phyloP scores from a whole-genome alignment of 495 filamentous ascomycete species.

The Penicillium cinerascens region DNA sequence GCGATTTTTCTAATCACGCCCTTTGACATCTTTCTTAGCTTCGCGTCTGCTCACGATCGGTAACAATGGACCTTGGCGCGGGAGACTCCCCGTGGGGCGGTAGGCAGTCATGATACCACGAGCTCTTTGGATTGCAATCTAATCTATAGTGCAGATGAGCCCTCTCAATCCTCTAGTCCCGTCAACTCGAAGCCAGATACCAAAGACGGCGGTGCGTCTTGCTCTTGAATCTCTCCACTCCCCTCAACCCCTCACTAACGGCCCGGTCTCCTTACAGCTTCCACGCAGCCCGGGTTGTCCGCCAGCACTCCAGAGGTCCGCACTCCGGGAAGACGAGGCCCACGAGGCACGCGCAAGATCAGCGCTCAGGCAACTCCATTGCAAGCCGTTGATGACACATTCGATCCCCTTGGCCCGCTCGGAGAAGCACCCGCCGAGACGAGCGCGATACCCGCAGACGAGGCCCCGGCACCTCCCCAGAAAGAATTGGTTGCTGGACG shows the following conservation, averaged over 20 bases:
- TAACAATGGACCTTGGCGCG: constrained; percentile 58
- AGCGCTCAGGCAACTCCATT: constrained; percentile 78
- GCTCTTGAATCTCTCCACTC: constrained; percentile 10
- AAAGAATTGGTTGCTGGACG: constrained; percentile 72
- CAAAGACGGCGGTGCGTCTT: constrained; percentile 30
- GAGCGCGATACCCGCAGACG: constrained; percentile 45
- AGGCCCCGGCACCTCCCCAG: constrained; percentile 82
- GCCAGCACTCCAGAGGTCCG: constrained; percentile 36
- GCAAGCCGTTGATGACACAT: constrained; percentile 83
- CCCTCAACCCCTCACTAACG: constrained; percentile 30
- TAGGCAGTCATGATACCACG: constrained; percentile 44
- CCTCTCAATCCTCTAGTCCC: constrained; percentile 48
- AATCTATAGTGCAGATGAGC: constrained; percentile 47
- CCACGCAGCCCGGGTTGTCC: constrained; percentile 33
- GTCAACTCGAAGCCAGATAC: constrained; percentile 21
- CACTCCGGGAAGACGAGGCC: constrained; percentile 47
- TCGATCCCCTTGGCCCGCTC: constrained; percentile 88
- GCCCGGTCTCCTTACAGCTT: constrained; percentile 29
- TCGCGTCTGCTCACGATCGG: constrained; percentile 1
- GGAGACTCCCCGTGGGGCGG: constrained; percentile 71
- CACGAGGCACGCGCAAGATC: constrained; percentile 65
- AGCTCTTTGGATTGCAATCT: constrained; percentile 26
- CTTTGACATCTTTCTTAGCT: constrained; percentile 4
- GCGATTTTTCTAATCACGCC: not conserved
- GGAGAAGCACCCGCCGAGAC: constrained; percentile 54